These are phyloP conservation scores for Plasmodium gallinaceum DNA, from an alignment of 169 alveolate genomes.

Conservation along the genomic window DNA sequence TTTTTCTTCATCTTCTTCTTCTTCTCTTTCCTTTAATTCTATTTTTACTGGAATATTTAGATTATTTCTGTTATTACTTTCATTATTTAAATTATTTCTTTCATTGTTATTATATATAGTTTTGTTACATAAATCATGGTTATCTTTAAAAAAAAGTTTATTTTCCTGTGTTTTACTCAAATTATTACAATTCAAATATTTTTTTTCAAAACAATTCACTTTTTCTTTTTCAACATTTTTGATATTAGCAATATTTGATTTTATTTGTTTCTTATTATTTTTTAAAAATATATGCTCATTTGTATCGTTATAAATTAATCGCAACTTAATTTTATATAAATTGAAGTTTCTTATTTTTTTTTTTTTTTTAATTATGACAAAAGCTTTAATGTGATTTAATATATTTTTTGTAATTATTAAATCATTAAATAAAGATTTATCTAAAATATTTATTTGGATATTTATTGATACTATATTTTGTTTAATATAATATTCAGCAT, in stretches of 20 bases:
- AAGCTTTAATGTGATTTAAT: conserved; percentile 27
- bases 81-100: not conserved
- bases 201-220: not conserved
- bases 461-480: conserved; percentile 60
- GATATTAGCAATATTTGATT: not conserved
- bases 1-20: not conserved
- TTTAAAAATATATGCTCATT: not conserved
- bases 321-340: conserved; percentile 48
- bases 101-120: not conserved
- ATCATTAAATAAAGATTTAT: conserved; percentile 40
- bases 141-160: not conserved
- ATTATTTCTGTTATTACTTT: not conserved
- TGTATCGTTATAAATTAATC: conserved; percentile 16
- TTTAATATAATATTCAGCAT: conserved; percentile 62
- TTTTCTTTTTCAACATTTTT: conserved; percentile 3
- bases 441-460: conserved; percentile 12
- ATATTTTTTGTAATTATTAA: conserved; percentile 22
- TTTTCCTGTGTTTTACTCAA: not conserved
- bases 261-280: not conserved
- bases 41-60: not conserved
- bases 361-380: conserved; percentile 35
- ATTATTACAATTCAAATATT: not conserved
- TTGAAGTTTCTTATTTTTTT: conserved; percentile 15
- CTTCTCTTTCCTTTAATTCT: not conserved
- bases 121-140: not conserved